Evolutionary conservation across 495 filamentous ascomycete species (phyloP).

Genomic region (Annulohypoxylon maeteangense): DNA sequence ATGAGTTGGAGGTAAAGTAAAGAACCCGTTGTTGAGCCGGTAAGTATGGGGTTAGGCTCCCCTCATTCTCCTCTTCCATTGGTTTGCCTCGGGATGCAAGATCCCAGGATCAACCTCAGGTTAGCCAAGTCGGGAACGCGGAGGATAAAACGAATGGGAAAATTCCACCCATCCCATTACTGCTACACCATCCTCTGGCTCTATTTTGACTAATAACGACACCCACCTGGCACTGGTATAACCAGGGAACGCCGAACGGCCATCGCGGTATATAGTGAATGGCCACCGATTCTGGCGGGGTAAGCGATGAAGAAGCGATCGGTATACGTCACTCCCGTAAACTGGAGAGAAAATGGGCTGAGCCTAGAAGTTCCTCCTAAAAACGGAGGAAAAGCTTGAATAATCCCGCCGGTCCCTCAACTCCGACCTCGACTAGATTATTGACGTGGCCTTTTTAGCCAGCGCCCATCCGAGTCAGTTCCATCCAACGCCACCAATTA

Average conservation of each 20-base stretch:
- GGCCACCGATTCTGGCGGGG: slow-evolving; percentile 32
- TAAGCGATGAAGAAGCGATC: slow-evolving; percentile 19
- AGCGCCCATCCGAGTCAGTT: slow-evolving; percentile 27
- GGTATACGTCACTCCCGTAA: slow-evolving; percentile 32
- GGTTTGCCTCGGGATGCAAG: slow-evolving; percentile 22
- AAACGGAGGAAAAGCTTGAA: slow-evolving; percentile 9
- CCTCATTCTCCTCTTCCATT: slow-evolving; percentile 16
- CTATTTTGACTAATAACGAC: slow-evolving; percentile 8
- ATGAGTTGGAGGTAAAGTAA: slow-evolving; percentile 18
- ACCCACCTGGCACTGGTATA: slow-evolving; percentile 14
- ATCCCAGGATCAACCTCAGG: slow-evolving; percentile 38
- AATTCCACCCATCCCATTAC: slow-evolving; percentile 33
- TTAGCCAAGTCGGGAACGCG: slow-evolving; percentile 41
- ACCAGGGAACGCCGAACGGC: background rate
- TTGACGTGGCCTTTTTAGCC: slow-evolving; percentile 46
- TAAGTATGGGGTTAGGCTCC: slow-evolving; percentile 13
- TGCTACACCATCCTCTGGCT: slow-evolving; percentile 13
- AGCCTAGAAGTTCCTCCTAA: slow-evolving; percentile 21
- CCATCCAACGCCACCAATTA: slow-evolving; percentile 28
- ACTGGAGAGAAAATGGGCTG: slow-evolving; percentile 4
- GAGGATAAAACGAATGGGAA: slow-evolving; percentile 30
- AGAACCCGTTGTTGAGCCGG: slow-evolving; percentile 22
- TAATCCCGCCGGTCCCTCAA: slow-evolving; percentile 37
- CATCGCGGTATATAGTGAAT: slow-evolving; percentile 26
- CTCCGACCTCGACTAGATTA: slow-evolving; percentile 31